These are phyloP conservation scores for Sanguinoderma infundibulare DNA, from an alignment of 1,284 basidiomycete genomes.

Conservation along the genomic window DNA sequence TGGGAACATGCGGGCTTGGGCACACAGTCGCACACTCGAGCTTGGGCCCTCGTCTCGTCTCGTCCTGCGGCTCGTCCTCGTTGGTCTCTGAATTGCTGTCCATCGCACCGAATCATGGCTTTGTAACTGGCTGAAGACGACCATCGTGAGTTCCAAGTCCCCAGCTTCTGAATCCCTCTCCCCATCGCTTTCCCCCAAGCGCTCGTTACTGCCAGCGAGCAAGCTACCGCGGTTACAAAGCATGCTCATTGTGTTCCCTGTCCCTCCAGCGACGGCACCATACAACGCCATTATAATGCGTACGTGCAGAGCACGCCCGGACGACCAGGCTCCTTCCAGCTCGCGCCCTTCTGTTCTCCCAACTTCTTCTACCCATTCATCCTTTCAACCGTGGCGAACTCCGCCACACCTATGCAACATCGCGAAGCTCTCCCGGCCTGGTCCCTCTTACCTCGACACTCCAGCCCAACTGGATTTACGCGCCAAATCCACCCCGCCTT, in stretches of 20 bases:
- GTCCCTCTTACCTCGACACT: constrained; percentile 1
- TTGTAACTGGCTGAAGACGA: constrained; percentile 31
- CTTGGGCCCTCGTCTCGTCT: constrained; percentile 16
- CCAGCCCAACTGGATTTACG: constrained; percentile 6
- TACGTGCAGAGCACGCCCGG: constrained; percentile 27
- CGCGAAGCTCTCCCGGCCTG: constrained; percentile 3
- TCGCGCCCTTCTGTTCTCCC: constrained; percentile 15
- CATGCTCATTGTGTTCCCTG: constrained; percentile 5
- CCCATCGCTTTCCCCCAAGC: constrained; percentile 28
- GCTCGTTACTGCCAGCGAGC: constrained; percentile 24
- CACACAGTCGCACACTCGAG: not conserved
- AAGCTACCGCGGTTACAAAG: constrained; percentile 20
- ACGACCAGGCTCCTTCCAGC: constrained; percentile 20
- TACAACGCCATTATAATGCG: constrained; percentile 31
- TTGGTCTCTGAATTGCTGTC: constrained; percentile 4
- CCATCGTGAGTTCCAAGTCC: constrained; percentile 24
- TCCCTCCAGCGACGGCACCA: constrained; percentile 23
- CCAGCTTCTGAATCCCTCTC: too few species aligned
- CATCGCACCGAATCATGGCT: constrained; percentile 24
- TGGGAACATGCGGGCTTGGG: constrained; percentile 10
- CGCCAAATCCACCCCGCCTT: constrained; percentile 23
- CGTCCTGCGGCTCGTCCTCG: constrained; percentile 5
- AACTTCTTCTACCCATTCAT: constrained; percentile 6
- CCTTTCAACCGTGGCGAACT: constrained; percentile 15
- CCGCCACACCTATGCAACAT: constrained; percentile 21